Conservation (phyloP, 73 alveolate species). For the Tetrahymena malaccensis region DNA sequence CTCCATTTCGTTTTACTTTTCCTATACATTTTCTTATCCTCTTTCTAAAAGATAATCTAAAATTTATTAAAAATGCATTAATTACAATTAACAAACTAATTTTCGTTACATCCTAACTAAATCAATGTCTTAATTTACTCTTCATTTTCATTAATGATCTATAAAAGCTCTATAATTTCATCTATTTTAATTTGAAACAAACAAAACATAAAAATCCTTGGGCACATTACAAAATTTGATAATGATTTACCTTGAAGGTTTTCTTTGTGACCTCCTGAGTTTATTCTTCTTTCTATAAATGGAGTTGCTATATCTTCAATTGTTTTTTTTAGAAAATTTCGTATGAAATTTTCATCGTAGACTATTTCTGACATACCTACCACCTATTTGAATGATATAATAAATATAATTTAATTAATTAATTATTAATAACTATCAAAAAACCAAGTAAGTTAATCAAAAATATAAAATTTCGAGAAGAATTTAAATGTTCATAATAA, state of each 20-base stretch:
- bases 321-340: background rate
- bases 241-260: background rate
- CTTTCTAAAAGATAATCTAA: background rate
- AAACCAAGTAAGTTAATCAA: background rate
- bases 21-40: background rate
- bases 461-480: background rate
- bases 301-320: background rate
- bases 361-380: background rate
- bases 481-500: background rate
- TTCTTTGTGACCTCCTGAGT: background rate
- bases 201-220: too few species aligned
- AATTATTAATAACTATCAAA: background rate
- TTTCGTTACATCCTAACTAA: background rate
- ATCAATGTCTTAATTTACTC: background rate
- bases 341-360: background rate
- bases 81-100: too few species aligned
- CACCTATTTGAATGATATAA: background rate
- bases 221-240: too few species aligned
- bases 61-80: background rate
- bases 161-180: background rate
- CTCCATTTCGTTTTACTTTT: background rate
- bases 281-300: background rate
- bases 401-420: background rate
- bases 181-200: background rate
- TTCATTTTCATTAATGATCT: background rate